These are phyloP conservation scores for Cornus suecica DNA, from an alignment of 148 eudicot genomes.

Conservation along the genomic window DNA sequence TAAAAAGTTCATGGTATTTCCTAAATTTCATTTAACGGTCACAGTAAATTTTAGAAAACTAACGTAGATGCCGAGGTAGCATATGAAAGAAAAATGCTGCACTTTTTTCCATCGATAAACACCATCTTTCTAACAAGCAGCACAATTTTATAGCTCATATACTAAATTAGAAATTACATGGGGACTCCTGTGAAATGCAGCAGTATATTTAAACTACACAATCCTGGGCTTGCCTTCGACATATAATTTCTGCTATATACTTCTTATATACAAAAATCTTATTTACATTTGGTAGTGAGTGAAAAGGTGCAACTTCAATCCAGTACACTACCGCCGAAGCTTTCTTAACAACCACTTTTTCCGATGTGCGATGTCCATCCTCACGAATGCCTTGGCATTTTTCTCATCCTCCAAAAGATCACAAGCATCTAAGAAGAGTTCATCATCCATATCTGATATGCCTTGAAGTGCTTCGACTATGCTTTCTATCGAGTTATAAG, in stretches of 20 bases:
- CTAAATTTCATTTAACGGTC: too few species aligned
- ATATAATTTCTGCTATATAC: background rate
- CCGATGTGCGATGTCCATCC: conserved; percentile 4
- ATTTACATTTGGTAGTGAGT: background rate
- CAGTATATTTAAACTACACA: too few species aligned
- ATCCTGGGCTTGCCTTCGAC: background rate
- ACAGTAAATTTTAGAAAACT: too few species aligned
- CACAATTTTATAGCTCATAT: too few species aligned
- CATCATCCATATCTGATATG: conserved; percentile 12
- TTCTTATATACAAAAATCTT: background rate
- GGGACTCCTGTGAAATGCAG: too few species aligned
- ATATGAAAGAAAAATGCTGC: too few species aligned
- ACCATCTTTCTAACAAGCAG: too few species aligned
- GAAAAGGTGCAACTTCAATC: background rate
- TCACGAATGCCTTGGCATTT: conserved; percentile 9
- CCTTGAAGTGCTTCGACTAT: conserved; percentile 16
- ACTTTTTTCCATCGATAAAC: too few species aligned
- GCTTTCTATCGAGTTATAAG: conserved; percentile 6
- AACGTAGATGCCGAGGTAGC: too few species aligned
- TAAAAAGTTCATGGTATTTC: too few species aligned
- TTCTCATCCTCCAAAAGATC: conserved; percentile 17
- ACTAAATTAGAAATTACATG: too few species aligned
- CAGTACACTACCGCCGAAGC: background rate
- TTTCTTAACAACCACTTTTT: conserved; percentile 12
- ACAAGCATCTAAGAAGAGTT: conserved; percentile 14